Percentiles rank a stretch among this genome's conserved stretches.
These are phyloP conservation scores for Ceriops decandra DNA, from an alignment of 345 rosid genomes.

Conservation along the genomic window DNA sequence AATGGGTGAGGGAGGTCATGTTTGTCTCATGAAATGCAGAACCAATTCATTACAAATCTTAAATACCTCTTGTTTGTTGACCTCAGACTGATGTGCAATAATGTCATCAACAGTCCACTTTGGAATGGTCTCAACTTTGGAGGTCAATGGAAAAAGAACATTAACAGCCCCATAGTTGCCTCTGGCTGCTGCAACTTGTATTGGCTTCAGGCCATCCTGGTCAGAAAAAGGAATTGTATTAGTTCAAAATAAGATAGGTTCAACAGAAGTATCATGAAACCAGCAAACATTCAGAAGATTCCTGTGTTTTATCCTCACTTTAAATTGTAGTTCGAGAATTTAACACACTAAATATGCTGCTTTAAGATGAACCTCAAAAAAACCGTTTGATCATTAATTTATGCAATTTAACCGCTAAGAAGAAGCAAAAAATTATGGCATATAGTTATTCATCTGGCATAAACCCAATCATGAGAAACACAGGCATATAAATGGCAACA, in stretches of 20 bases:
- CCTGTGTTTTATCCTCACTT: neutral
- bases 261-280: neutral
- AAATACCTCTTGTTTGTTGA: conserved; percentile 42
- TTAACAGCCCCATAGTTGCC: conserved; percentile 63
- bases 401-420: too few species aligned
- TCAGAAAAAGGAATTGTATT: conserved; percentile 8
- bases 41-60: conserved; percentile 3
- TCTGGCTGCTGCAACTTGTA: conserved; percentile 81
- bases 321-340: neutral
- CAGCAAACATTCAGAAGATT: neutral
- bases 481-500: neutral
- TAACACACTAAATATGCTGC: too few species aligned
- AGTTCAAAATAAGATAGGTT: neutral
- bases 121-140: conserved; percentile 43
- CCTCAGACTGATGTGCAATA: conserved; percentile 54
- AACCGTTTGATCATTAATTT: too few species aligned
- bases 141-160: conserved; percentile 64
- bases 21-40: neutral
- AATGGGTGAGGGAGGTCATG: neutral
- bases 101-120: conserved; percentile 83
- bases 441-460: neutral
- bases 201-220: conserved; percentile 81
- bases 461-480: neutral
- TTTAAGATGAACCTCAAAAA: too few species aligned
- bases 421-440: neutral